phyloP scores from a whole-genome alignment of 1,284 basidiomycete species.

The Bjerkandera adusta region DNA sequence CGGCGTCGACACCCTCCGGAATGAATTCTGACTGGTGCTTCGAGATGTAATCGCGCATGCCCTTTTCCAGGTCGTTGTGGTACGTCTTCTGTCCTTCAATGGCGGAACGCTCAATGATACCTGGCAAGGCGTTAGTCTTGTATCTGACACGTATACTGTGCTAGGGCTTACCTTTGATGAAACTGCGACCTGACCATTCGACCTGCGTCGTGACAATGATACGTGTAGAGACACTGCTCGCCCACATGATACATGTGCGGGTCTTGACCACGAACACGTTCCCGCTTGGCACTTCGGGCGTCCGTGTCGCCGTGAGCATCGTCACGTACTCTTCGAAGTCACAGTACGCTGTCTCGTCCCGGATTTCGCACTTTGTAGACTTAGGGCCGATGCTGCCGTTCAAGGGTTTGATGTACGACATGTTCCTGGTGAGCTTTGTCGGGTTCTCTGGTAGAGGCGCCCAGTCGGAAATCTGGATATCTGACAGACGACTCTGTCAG shows the following conservation, averaged over 20 bases:
- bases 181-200: constrained; percentile 95
- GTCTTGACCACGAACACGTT: constrained; percentile 93
- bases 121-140: constrained; percentile 36
- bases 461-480: constrained; percentile 94
- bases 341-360: constrained; percentile 79
- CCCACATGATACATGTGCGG: constrained; percentile 94
- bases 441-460: constrained; percentile 61
- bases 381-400: constrained; percentile 88
- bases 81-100: constrained; percentile 96
- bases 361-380: constrained; percentile 92
- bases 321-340: constrained; percentile 86
- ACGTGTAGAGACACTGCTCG: constrained; percentile 71
- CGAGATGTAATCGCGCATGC: constrained; percentile 86
- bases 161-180: constrained; percentile 79
- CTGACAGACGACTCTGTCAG: constrained; percentile 38
- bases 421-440: constrained; percentile 76
- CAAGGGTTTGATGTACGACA: constrained; percentile 96
- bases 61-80: constrained; percentile 80
- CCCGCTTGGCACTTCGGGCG: constrained; percentile 94
- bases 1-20: constrained; percentile 72
- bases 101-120: constrained; percentile 90
- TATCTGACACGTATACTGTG: neutral
- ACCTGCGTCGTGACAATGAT: constrained; percentile 90
- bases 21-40: constrained; percentile 89
- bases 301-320: constrained; percentile 87